Percentiles rank a stretch among this genome's conserved stretches.
Evolutionary conservation across 768 basidiomycete species (phyloP).

Genomic region (Kwoniella shandongensis): DNA sequence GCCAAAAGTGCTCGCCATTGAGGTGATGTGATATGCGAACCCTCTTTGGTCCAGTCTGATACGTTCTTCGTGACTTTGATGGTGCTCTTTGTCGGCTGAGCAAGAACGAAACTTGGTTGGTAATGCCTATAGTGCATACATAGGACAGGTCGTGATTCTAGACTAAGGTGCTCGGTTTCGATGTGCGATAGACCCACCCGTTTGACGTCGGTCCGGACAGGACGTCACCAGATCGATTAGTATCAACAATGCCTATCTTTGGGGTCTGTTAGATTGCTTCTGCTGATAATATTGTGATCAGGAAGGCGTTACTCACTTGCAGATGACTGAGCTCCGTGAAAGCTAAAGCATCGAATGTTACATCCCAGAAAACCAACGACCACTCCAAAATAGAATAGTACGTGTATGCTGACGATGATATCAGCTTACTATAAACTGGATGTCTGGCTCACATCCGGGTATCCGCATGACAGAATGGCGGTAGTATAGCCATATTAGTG

Average conservation of each 20-base stretch:
- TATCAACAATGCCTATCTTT: slow-evolving; percentile 28
- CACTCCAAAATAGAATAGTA: slow-evolving; percentile 84
- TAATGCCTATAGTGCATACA: background rate
- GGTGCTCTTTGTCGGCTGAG: background rate
- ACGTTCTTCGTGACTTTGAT: background rate
- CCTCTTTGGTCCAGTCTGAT: slow-evolving; percentile 14
- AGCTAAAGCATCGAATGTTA: slow-evolving; percentile 44
- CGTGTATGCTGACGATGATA: slow-evolving; percentile 68
- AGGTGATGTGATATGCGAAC: background rate
- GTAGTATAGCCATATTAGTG: slow-evolving; percentile 79
- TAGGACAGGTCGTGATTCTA: slow-evolving; percentile 1
- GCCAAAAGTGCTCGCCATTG: slow-evolving; percentile 16
- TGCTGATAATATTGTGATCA: background rate
- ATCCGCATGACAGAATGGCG: slow-evolving; percentile 77
- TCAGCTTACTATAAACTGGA: background rate
- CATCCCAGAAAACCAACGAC: slow-evolving; percentile 55
- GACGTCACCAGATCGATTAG: background rate
- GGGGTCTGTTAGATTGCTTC: background rate
- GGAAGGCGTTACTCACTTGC: slow-evolving; percentile 29
- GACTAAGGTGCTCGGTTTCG: background rate
- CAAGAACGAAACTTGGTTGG: slow-evolving; percentile 1
- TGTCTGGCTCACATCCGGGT: slow-evolving; percentile 65
- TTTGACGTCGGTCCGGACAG: background rate
- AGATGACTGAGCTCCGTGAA: slow-evolving; percentile 35
- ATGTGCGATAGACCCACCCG: slow-evolving; percentile 7